Evolutionary conservation across 208 protist genomes (phyloP), one percentile per base, ranked within the genome.

Genomic region (Leishmania amazonensis): DNA sequence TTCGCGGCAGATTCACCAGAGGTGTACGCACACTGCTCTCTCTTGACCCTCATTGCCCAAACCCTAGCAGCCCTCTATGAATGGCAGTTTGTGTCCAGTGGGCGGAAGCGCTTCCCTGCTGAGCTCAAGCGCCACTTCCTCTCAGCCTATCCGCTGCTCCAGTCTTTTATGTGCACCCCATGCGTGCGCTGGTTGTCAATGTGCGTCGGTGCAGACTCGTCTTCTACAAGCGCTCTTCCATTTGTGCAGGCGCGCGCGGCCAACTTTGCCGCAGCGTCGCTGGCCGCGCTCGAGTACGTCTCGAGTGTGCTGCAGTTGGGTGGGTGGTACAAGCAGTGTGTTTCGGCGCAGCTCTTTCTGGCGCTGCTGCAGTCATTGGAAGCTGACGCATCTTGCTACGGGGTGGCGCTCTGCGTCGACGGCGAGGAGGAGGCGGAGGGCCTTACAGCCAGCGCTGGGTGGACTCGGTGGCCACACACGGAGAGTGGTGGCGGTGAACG

Each of bases 321-420:
- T 49, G 81, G 83, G 21, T 93, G 87, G 89, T 83, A 81, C 79
- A 88, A 85, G 75, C 70, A 79, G 49, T 72, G 71, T 31, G 78
- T 83, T 40, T 81, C 64, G 24, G 58, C 76, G 2, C 76, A 82
- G 75, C 58, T 93, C 72, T 73, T 88, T 45, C 67, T 60, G 42
- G 71, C 45, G 53, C 64, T 87, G 45, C 76, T 93, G 57, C 79
- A 68, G 13, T 84, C 77, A 57, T 75, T 90, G 57, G 81, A 89
- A 75, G 73, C 80, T 19, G 87, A 93, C 79, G 51, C 70, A 19
- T 47, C 17, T 35, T 64, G 76, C 53, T 89, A 89, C 64, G 40
- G 31, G 21, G 38, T 58, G n/a, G 68, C 81, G 31, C 38, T 86
- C 5, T 45, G 76, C n/a, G 65, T 72, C 47, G 57, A 82, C 51